Evolutionary conservation across 257 asterid species (phyloP).

Genomic region (Solanum medicagineum): DNA sequence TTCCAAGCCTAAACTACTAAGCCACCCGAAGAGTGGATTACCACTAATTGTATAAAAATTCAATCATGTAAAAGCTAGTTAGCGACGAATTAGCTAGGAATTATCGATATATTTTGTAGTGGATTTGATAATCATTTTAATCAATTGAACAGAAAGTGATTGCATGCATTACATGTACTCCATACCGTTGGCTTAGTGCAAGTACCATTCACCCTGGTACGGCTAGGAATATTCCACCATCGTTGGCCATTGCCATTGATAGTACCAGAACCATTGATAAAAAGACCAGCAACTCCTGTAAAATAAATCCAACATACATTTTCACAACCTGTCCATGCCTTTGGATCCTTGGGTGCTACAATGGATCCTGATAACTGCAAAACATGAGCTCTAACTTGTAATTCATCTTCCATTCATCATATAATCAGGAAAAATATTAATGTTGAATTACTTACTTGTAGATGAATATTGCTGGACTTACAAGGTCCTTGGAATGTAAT

Average conservation of each 20-base stretch:
- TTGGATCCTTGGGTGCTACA: neutral
- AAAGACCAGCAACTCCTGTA: neutral
- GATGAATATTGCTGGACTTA: neutral
- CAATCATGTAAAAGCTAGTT: too few relatives aligned
- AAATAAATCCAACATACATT: slow-evolving; percentile 5
- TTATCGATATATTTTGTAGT: neutral
- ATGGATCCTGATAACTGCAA: slow-evolving; percentile 5
- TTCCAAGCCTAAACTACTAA: too few relatives aligned
- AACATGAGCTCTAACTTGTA: neutral
- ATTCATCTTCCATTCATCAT: neutral
- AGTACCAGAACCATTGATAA: slow-evolving; percentile 2
- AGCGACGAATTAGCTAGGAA: too few relatives aligned
- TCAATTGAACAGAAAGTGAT: neutral
- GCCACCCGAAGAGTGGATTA: too few relatives aligned
- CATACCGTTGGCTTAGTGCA: slow-evolving; percentile 12
- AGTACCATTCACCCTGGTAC: neutral
- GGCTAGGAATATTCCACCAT: neutral
- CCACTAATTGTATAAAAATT: too few relatives aligned
- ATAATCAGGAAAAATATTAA: neutral
- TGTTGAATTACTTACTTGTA: neutral
- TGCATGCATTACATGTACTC: neutral
- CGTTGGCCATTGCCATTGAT: slow-evolving; percentile 5
- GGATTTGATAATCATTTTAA: neutral
- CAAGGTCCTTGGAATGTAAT: slow-evolving; percentile 9
- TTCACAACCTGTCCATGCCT: slow-evolving; percentile 4